These are phyloP conservation scores for Pilasporangium apinafurcum DNA, from an alignment of 352 stramenopile species.

Conservation along the genomic window DNA sequence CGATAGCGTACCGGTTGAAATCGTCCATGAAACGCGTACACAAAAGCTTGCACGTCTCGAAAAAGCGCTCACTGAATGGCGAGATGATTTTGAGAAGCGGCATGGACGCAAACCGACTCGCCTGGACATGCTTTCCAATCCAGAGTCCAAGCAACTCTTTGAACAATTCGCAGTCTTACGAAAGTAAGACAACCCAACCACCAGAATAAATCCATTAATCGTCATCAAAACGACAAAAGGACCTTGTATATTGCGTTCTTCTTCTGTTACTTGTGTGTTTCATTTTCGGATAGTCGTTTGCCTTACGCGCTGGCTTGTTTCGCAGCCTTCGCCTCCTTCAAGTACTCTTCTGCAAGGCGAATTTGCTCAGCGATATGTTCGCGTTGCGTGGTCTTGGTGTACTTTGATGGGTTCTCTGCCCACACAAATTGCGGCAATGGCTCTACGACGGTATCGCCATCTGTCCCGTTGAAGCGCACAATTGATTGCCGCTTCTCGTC, in stretches of 20 bases:
- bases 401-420: conserved; percentile 39
- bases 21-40: conserved; percentile 41
- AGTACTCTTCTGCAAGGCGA: conserved; percentile 39
- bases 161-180: conserved; percentile 57
- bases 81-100: conserved; percentile 45
- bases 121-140: conserved; percentile 61
- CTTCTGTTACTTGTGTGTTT: too few species aligned
- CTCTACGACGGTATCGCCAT: conserved; percentile 64
- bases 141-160: conserved; percentile 54
- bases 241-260: too few species aligned
- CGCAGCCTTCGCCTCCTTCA: conserved; percentile 51
- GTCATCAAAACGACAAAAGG: too few species aligned
- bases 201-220: too few species aligned
- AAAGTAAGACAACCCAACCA: conserved; percentile 56
- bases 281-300: too few species aligned
- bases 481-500: conserved; percentile 76
- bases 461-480: conserved; percentile 74
- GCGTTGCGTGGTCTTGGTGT: conserved; percentile 57
- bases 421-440: conserved; percentile 58
- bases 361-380: conserved; percentile 51
- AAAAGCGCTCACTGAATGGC: conserved; percentile 53
- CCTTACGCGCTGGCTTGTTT: conserved; percentile 18
- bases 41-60: conserved; percentile 62
- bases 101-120: conserved; percentile 48
- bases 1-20: conserved; percentile 34